Percentiles rank a stretch among this genome's conserved stretches.
Conservation (phyloP, 2,329 filamentous ascomycete species). For the Mycocentrospora acerina region DNA sequence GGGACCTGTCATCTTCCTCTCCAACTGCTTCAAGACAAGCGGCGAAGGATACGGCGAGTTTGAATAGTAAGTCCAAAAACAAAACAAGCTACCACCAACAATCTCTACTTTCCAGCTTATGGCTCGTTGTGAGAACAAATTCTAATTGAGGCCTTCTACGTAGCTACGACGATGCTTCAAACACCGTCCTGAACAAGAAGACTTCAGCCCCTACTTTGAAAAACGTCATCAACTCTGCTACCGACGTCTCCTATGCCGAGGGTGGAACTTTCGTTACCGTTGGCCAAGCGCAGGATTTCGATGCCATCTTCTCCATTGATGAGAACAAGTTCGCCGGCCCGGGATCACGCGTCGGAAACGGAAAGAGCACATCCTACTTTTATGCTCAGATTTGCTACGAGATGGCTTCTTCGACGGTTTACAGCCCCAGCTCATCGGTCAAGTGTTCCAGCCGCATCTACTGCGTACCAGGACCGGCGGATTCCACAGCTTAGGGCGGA, state of each 20-base stretch:
- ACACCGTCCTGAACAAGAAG: constrained; percentile 1
- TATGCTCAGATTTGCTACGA: constrained; percentile 3
- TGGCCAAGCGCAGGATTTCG: constrained; percentile 2
- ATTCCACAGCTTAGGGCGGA: no score
- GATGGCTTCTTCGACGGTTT: constrained; percentile 2
- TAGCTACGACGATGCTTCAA: constrained; percentile 2
- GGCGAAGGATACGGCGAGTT: constrained; percentile 1
- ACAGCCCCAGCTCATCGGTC: constrained; percentile 2
- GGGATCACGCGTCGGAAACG: not conserved
- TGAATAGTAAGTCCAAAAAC: constrained; percentile 1
- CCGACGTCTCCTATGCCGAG: constrained; percentile 1
- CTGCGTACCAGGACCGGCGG: constrained; percentile 1
- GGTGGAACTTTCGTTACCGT: constrained; percentile 2
- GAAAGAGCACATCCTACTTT: constrained; percentile 4
- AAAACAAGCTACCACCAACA: not conserved
- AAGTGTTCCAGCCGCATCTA: constrained; percentile 1
- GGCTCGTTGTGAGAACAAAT: not conserved
- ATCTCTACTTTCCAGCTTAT: no score
- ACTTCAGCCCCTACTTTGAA: constrained; percentile 1
- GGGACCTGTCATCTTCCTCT: constrained; percentile 3
- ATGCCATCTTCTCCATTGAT: constrained; percentile 2
- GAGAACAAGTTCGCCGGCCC: constrained; percentile 1
- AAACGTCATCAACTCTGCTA: constrained; percentile 1
- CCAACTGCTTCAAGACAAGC: constrained; percentile 1
- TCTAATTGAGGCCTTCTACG: not conserved